Percentiles rank a stretch among this genome's conserved stretches.
Conservation (phyloP, 192 early-diverging fungal species). For the Funneliformis mosseae region DNA sequence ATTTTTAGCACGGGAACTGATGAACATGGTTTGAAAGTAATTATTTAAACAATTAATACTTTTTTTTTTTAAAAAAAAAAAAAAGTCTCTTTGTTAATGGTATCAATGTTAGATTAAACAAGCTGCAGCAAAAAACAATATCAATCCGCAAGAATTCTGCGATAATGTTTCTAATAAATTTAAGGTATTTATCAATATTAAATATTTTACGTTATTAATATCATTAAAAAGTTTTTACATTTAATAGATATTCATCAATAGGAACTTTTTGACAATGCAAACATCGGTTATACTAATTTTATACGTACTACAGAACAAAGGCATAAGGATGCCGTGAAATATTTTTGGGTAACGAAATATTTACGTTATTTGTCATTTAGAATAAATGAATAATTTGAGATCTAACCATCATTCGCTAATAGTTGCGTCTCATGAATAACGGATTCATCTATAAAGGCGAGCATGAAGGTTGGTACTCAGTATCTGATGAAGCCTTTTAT, state of each 20-base stretch:
- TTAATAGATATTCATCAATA: constrained; percentile 23
- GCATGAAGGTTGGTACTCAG: constrained; percentile 93
- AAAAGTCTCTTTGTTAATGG: background rate
- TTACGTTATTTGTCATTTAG: background rate
- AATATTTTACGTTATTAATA: background rate
- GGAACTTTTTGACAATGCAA: constrained; percentile 70
- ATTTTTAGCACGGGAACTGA: constrained; percentile 83
- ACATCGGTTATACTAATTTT: constrained; percentile 78
- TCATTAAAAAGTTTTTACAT: background rate
- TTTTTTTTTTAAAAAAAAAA: too few species aligned
- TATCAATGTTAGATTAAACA: constrained; percentile 75
- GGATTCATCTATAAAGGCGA: constrained; percentile 90
- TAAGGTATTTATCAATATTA: constrained; percentile 2
- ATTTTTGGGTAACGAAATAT: constrained; percentile 69
- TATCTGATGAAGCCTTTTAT: constrained; percentile 96
- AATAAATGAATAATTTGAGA: background rate
- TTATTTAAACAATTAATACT: background rate
- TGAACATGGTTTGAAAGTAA: constrained; percentile 92
- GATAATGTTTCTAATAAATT: constrained; percentile 70
- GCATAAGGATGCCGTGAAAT: constrained; percentile 69
- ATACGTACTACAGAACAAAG: constrained; percentile 83
- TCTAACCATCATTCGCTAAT: background rate
- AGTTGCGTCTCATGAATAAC: constrained; percentile 61
- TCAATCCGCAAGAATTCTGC: constrained; percentile 76
- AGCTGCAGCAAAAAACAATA: constrained; percentile 67